Percentiles rank a stretch among this genome's conserved stretches.
These are phyloP conservation scores for Colletotrichum lentis DNA, from an alignment of 2,329 filamentous ascomycete species.

Conservation along the genomic window DNA sequence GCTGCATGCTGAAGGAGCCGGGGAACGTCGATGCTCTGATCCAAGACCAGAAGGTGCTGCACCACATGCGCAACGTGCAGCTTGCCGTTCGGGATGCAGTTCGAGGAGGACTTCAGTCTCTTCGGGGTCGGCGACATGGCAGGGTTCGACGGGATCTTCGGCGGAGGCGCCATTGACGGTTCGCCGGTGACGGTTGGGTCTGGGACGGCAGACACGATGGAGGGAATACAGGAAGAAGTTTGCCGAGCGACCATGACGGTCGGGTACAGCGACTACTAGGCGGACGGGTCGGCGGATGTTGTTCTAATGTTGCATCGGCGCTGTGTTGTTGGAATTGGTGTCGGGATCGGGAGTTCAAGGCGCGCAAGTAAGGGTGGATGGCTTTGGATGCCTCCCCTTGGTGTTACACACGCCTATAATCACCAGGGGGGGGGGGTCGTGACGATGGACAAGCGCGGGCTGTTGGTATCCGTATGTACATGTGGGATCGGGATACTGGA, in stretches of 20 bases:
- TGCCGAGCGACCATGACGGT: neutral
- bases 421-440: too few relatives aligned
- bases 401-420: too few relatives aligned
- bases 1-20: constrained; percentile 39
- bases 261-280: constrained; percentile 2
- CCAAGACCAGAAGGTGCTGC: constrained; percentile 38
- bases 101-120: constrained; percentile 28
- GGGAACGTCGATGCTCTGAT: constrained; percentile 38
- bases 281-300: too few relatives aligned
- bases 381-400: too few relatives aligned
- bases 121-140: constrained; percentile 12
- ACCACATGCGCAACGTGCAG: constrained; percentile 51
- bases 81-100: constrained; percentile 26
- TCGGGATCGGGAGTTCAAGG: neutral
- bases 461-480: too few relatives aligned
- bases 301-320: neutral
- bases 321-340: neutral
- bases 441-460: too few relatives aligned
- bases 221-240: neutral
- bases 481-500: neutral
- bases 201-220: neutral
- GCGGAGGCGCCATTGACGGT: neutral
- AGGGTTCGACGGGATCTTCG: neutral
- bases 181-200: constrained; percentile 8
- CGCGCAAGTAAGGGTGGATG: neutral